Conservation (phyloP, 768 basidiomycete species). For the Pulveroboletus sp. region DNA sequence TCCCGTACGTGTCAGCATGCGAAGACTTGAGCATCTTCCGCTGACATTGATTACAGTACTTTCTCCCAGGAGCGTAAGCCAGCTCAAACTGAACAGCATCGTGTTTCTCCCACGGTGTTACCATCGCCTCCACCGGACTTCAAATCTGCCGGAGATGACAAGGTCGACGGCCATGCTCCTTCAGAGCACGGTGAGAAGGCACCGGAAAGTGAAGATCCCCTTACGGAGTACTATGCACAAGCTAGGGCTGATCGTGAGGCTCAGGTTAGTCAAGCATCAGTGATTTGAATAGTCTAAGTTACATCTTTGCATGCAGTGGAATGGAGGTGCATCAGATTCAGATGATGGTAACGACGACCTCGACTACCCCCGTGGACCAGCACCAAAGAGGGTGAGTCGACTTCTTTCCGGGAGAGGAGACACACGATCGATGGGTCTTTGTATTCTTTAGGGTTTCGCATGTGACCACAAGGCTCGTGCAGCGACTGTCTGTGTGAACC, state of each 20-base stretch:
- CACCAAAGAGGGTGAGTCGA: conserved; percentile 29
- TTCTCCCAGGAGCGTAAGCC: conserved; percentile 34
- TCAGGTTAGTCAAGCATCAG: conserved; percentile 30
- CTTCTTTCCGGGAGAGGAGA: background rate
- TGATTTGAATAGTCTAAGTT: background rate
- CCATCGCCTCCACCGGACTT: conserved; percentile 26
- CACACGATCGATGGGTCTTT: background rate
- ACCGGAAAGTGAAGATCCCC: conserved; percentile 41
- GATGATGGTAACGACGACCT: conserved; percentile 30
- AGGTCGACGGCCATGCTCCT: background rate
- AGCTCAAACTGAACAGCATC: background rate
- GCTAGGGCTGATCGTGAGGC: conserved; percentile 48
- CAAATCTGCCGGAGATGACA: background rate
- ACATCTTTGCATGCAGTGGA: conserved; percentile 22
- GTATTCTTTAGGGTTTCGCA: conserved; percentile 49
- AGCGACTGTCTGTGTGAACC: conserved; percentile 47
- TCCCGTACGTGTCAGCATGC: conserved; percentile 38
- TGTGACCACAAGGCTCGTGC: conserved; percentile 50
- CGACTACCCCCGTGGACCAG: conserved; percentile 14
- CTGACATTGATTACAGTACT: conserved; percentile 26
- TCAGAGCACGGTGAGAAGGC: background rate
- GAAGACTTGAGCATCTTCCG: background rate
- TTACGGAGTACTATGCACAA: conserved; percentile 59
- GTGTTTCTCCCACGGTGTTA: conserved; percentile 15
- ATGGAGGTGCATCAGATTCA: conserved; percentile 32